These are phyloP conservation scores for Cyclaneusma minus DNA, from an alignment of 2,329 filamentous ascomycete genomes.

Conservation along the genomic window DNA sequence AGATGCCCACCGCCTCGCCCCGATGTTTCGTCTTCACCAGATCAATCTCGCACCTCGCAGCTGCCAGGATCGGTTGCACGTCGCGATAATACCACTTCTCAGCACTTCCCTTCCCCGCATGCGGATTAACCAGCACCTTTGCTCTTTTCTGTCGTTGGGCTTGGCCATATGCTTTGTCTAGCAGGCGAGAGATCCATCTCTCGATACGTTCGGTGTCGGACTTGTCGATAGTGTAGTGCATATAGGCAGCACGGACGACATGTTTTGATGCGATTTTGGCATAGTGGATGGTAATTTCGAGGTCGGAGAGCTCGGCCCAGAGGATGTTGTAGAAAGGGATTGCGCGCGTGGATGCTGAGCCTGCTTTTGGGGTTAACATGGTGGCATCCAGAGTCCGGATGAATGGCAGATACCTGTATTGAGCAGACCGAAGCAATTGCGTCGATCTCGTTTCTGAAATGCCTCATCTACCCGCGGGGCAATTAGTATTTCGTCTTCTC, in stretches of 20 bases:
- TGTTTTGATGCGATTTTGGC: slow-evolving; percentile 44
- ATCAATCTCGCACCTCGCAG: slow-evolving; percentile 64
- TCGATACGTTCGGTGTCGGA: slow-evolving; percentile 25
- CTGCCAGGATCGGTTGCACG: slow-evolving; percentile 68
- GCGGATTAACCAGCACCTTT: slow-evolving; percentile 82
- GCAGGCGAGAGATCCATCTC: slow-evolving; percentile 47
- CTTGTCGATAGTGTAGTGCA: slow-evolving; percentile 40
- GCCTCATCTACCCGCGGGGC: slow-evolving; percentile 30
- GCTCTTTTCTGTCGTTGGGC: slow-evolving; percentile 59
- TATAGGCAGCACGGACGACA: slow-evolving; percentile 40
- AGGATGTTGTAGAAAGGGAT: slow-evolving; percentile 76
- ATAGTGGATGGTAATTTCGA: slow-evolving; percentile 55
- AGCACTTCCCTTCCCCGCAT: slow-evolving; percentile 70
- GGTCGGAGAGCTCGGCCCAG: slow-evolving; percentile 53
- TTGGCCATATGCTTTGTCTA: slow-evolving; percentile 55
- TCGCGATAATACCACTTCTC: slow-evolving; percentile 57
- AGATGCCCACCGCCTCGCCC: slow-evolving; percentile 69
- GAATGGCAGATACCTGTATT: slow-evolving; percentile 29
- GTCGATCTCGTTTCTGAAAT: slow-evolving; percentile 28
- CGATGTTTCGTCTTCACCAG: slow-evolving; percentile 53
- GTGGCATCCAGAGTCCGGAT: slow-evolving; percentile 1
- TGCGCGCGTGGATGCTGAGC: slow-evolving; percentile 22
- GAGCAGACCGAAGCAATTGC: slow-evolving; percentile 39
- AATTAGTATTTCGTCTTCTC: not conserved
- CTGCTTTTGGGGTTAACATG: slow-evolving; percentile 8